Percentiles rank a stretch among this genome's conserved stretches.
Evolutionary conservation across 2,329 filamentous ascomycete genomes (phyloP).

Genomic region (Ophiostoma tasmaniense): DNA sequence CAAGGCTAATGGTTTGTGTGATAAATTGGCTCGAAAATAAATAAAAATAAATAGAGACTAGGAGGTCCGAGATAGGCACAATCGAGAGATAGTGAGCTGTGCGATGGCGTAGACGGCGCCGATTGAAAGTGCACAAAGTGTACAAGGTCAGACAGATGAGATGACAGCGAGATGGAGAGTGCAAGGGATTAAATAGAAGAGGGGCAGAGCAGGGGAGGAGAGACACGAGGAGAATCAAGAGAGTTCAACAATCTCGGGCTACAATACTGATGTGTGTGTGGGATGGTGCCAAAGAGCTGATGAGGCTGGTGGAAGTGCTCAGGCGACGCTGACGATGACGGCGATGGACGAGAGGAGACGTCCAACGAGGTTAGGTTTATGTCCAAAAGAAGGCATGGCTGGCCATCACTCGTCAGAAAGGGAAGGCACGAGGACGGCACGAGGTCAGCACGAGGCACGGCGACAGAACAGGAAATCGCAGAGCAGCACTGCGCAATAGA

Average conservation of each 20-base stretch:
- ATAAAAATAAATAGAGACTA: slow-evolving; percentile 7
- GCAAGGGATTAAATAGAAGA: too few species aligned
- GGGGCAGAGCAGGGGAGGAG: not conserved
- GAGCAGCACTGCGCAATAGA: not conserved
- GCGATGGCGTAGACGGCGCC: not conserved
- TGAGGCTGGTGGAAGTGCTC: not conserved
- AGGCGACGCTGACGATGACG: not conserved
- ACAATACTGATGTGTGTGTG: not conserved
- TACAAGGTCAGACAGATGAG: not conserved
- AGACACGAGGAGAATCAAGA: not conserved
- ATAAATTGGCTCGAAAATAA: not conserved
- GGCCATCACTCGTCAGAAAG: not conserved
- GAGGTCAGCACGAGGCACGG: not conserved
- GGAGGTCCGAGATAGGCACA: slow-evolving; percentile 15
- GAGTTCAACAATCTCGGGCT: not conserved
- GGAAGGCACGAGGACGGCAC: not conserved
- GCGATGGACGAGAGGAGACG: not conserved
- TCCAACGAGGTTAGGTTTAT: not conserved
- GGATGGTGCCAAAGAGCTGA: not conserved
- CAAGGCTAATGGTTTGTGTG: not conserved
- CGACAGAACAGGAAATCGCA: not conserved
- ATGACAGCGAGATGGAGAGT: not conserved
- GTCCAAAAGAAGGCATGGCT: not conserved
- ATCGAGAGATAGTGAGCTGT: not conserved
- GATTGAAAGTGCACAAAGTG: not conserved